Evolutionary conservation across 129 eudicot genomes (phyloP).

Genomic region (Saposhnikovia divaricata): DNA sequence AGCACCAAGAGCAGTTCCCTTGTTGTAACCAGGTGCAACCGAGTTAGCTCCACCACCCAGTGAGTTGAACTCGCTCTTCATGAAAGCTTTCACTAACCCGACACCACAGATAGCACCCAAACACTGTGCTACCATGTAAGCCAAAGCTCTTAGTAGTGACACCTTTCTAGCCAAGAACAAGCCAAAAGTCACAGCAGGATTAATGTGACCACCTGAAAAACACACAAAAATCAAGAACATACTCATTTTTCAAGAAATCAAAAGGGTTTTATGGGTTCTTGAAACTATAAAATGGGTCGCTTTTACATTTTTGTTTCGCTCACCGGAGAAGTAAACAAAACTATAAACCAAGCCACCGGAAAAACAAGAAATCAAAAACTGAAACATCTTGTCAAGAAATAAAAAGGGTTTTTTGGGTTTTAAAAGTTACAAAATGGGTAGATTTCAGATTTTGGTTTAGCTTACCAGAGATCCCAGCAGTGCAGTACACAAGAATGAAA

Average conservation of each 20-base stretch:
- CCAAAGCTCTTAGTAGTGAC: constrained; percentile 56
- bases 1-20: constrained; percentile 84
- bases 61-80: constrained; percentile 51
- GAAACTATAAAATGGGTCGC: neutral
- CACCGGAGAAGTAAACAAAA: constrained; percentile 90
- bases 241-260: neutral
- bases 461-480: constrained; percentile 91
- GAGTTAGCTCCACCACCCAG: constrained; percentile 79
- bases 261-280: neutral
- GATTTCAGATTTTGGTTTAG: neutral
- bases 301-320: constrained; percentile 6
- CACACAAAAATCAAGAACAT: neutral
- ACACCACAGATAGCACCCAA: constrained; percentile 82
- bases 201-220: constrained; percentile 69
- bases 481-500: constrained; percentile 88
- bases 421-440: neutral
- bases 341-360: constrained; percentile 78
- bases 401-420: neutral
- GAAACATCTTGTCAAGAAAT: neutral
- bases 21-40: constrained; percentile 62
- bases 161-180: constrained; percentile 77
- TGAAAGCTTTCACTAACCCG: constrained; percentile 75
- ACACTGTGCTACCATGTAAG: constrained; percentile 74
- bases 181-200: constrained; percentile 90
- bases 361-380: constrained; percentile 50